phyloP scores from a whole-genome alignment of 805 yeast species.

The Starmera dryadoides region DNA sequence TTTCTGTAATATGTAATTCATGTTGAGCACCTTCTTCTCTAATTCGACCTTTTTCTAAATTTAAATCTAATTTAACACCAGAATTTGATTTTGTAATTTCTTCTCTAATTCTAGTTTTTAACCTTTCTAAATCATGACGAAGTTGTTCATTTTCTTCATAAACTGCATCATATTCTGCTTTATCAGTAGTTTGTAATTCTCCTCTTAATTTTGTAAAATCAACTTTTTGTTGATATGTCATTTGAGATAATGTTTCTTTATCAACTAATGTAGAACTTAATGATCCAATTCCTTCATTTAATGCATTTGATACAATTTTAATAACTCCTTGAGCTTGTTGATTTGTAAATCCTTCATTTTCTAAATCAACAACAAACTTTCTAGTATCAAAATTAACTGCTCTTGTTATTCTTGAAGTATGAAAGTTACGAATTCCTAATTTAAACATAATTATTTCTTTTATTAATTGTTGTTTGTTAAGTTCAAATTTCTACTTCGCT shows the following conservation, averaged over 20 bases:
- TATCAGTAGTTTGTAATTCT: conserved; percentile 82
- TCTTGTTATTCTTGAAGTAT: background rate
- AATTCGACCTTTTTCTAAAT: conserved; percentile 90
- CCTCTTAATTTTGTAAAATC: conserved; percentile 94
- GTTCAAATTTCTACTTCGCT: background rate
- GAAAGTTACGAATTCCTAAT: conserved; percentile 1
- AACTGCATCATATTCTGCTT: conserved; percentile 73
- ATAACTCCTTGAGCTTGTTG: conserved; percentile 80
- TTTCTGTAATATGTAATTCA: conserved; percentile 89
- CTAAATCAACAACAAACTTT: conserved; percentile 15
- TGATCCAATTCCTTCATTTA: conserved; percentile 72
- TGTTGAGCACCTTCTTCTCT: conserved; percentile 91
- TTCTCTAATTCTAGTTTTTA: conserved; percentile 79
- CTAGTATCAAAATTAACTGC: conserved; percentile 20
- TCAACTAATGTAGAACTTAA: conserved; percentile 77
- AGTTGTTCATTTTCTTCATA: conserved; percentile 84
- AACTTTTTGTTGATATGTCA: conserved; percentile 92
- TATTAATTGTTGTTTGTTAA: no score
- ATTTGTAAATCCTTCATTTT: conserved; percentile 62
- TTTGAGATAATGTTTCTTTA: conserved; percentile 72
- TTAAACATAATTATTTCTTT: background rate
- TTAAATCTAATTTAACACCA: conserved; percentile 83
- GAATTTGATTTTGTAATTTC: conserved; percentile 89
- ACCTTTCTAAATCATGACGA: conserved; percentile 75
- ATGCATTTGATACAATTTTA: conserved; percentile 60